Base-by-base conservation (phyloP, 192 early-diverging fungal genomes). In the Irineochytrium annulatum region DNA sequence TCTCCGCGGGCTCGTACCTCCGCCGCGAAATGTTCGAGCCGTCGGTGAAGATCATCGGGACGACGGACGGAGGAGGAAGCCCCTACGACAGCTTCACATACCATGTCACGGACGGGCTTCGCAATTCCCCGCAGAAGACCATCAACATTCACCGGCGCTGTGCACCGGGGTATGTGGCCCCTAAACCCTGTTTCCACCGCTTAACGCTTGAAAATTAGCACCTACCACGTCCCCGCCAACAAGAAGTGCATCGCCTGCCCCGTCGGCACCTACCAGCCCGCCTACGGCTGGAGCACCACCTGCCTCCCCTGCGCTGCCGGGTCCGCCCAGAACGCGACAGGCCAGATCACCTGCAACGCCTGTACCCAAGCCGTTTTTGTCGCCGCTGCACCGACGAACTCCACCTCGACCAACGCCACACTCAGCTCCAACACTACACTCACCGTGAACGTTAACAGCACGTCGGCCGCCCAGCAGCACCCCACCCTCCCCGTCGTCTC, bases 51-150 rank as follows among this genome's bases (percentile, higher is more conserved):
- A 28, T 51, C 49, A 51, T 11, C 8, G 11, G 11, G 20, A 14
- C 20, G 20, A 20, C 6, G 11, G 27, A 51, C 20, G 49, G 49
- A 8, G 49, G 49, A 8, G 49, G 49, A 8, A 24, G 13, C 49
- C 49, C 49, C 11, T 51, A 51, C 49, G 49, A 51, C 20, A 14
- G 11, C 49, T 51, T 51, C 49, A 51, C 11, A 8, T 51, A 24
- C 49, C 49, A 51, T 20, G 19, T 24, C 49, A 51, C 49, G 11
- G 49, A 51, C 27, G 27, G 20, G 8, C 49, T 51, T 20, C 49
- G 19, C 20, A 20, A 51, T 20, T 51, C 49, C 8, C 49, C 49
- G 11, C 6, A 19, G 49, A 20, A 8, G 11, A 51, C 49, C 20
- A 20, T 51, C 8, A 8, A 20, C 49, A 51, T 51, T 20, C 20